Conservation (phyloP, 1,284 basidiomycete genomes). For the Cutaneotrichosporon daszewskae region DNA sequence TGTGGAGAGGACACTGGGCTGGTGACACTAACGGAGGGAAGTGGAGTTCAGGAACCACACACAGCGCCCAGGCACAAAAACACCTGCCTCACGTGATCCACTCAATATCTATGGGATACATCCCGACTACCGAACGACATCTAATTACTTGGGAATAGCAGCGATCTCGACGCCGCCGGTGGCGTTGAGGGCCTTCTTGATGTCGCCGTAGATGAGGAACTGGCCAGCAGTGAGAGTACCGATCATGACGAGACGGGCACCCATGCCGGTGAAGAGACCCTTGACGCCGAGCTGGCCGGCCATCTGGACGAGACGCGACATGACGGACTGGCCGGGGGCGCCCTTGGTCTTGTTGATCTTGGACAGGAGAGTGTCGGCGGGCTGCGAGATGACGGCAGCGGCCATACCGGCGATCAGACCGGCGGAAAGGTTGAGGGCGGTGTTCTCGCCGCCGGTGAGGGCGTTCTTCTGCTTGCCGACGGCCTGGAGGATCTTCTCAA, state of each 20-base stretch:
- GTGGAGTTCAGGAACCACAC: no score
- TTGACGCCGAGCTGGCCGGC: constrained; percentile 50
- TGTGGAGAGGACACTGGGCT: no score
- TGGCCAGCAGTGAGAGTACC: constrained; percentile 55
- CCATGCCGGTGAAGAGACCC: constrained; percentile 54
- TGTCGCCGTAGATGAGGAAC: constrained; percentile 52
- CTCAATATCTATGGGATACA: no score
- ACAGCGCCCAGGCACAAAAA: no score
- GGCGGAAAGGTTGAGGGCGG: constrained; percentile 49
- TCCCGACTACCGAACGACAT: no score
- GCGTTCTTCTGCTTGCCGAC: constrained; percentile 52
- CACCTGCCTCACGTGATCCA: no score
- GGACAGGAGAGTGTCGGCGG: constrained; percentile 54
- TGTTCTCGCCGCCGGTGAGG: constrained; percentile 45
- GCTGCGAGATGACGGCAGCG: constrained; percentile 58
- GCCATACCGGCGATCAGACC: constrained; percentile 56
- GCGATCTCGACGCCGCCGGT: constrained; percentile 50
- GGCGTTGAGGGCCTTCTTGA: constrained; percentile 52
- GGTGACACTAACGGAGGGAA: no score
- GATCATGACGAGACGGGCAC: constrained; percentile 50
- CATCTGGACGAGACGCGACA: constrained; percentile 51
- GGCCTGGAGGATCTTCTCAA: constrained; percentile 50
- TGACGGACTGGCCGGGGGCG: constrained; percentile 52
- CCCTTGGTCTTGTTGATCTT: constrained; percentile 60
- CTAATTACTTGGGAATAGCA: constrained; percentile 42